Base-by-base conservation (phyloP, 208 protist genomes). In the Leishmania braziliensis region DNA sequence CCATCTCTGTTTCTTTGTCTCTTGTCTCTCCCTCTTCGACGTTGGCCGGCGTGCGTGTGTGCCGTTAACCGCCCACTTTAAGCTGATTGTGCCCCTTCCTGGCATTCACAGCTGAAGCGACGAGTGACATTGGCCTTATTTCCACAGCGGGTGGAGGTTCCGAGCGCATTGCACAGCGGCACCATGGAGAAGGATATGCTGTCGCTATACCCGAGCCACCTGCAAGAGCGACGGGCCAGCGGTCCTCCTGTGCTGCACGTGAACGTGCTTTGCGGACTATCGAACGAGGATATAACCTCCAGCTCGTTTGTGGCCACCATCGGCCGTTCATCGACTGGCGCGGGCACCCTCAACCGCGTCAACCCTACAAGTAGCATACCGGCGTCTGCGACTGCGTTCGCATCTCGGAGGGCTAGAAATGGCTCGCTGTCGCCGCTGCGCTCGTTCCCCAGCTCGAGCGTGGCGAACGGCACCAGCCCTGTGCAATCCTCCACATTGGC, bases 401-500 rank as follows among this genome's bases (percentile, higher is more conserved):
- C 53, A 1, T 43, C 73, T 51, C 53, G 53, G 29, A 12, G 56
- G 33, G 23, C 73, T 23, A 8, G 53, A 26, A 18, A 77, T 77
- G 53, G 33, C 26, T 8, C 33, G 2, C 4, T 65, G 16, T n/a
- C 73, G 56, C 12, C 53, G 73, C 10, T 58, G 48, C 2, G n/a
- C 50, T 4, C 53, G 48, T 9, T 53, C 46, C 46, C 23, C 26
- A 33, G 12, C 20, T 53, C 4, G 23, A 56, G 46, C n/a, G 58
- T 60, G 18, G 48, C 29, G 9, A 77, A 33, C 43, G 20, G 36
- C 43, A 70, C 1, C 18, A 54, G 78, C 43, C 5, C 20, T 29
- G 69, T 33, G 36, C 14, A 56, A 3, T 77, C 81, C 5, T 82
- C 73, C 3, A 51, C 80, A 33, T 76, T 97, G 33, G 77, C 89